Evolutionary conservation across 2,329 filamentous ascomycete species (phyloP), one percentile per base, ranked within the genome.

Genomic region (Coniochaeta hoffmannii): DNA sequence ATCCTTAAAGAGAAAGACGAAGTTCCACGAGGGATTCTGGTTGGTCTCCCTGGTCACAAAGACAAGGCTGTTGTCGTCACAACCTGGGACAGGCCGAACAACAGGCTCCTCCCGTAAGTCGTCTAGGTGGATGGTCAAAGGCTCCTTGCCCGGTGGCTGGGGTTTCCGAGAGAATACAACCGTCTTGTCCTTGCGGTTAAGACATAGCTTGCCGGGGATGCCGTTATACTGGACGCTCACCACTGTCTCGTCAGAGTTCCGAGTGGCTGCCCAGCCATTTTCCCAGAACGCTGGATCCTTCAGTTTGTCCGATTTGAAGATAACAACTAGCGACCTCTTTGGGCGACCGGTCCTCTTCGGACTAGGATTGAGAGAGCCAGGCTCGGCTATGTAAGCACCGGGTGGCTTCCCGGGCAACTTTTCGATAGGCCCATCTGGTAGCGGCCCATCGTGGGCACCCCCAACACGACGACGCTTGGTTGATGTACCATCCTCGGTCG

Each of bases 301-400:
- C 26, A 71, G 57, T 49, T 65, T 65, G 10, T 64, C 58, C 0
- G 61, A 64, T 35, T 59, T 65, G 46, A 71, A 67, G 2, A 68
- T 58, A 1, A 67, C 57, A 24, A 71, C 63, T 5, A 65, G 51
- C 11, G 66, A 66, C 61, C 68, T 65, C 57, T 62, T 65, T 28
- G 63, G 63, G 12, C 68, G 65, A 4, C 70, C 69, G 24, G 60
- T 63, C 17, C 55, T 62, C 54, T 63, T 68, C 9, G 58, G 62
- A 12, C 59, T 24, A 57, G 58, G 50, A 56, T 66, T 57, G 32
- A 64, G 31, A 38, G 68, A 62, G 53, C 69, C 53, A 63, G 63
- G 53, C 57, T 62, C 30, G 57, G 65, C 58, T 62, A 65, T n/a
- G 58, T 64, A 57, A 32, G 61, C 66, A 1, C 57, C 57, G 26